Base-by-base conservation (phyloP, 1,139 yeast species). In the Saccharomyces hybrid region DNA sequence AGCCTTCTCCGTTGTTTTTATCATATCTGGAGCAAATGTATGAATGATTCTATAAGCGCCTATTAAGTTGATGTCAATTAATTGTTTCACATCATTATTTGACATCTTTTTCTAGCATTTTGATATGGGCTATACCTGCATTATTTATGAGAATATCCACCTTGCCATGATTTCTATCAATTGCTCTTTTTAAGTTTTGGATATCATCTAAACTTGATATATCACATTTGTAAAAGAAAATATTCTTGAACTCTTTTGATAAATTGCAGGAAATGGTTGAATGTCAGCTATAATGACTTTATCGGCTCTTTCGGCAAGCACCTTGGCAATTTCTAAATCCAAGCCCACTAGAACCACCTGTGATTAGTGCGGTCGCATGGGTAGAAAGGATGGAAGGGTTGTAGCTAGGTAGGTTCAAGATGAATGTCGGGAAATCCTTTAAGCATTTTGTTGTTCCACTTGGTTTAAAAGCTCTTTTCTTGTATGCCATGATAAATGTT, bases 301-400 rank as follows among this genome's bases (percentile, higher is more conserved):
- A 7, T 75, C 12, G n/a, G 27, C 24, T 28, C 31, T 73, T n/a
- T 60, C 59, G 3, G 71, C 69, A 54, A 88, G 77, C 44, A 67
- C 65, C 16, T 61, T 58, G 0, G 78, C 87, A n/a, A 90, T 61
- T 56, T 82, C 86, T n/a, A 49, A 71, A 71, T 0, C 97, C 97
- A 26, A 91, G 73, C 0, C 97, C 97, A 0, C 81, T 73, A 2
- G 80, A 67, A 0, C 97, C 97, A 0, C 97, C 97, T 0, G 97
- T 90, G 27, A 91, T 74, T n/a, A 89, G 69, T 0, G 84, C 85
- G 11, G 86, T 72, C 62, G 44, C 24, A 11, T 12, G 12, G 12
- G 12, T 38, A 38, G 44, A 38, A 38, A 38, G 24, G 7, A 38
- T 9, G 26, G 44, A 38, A 19, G 21, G 24, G 24, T 38, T 38